Percentiles rank a stretch among this genome's conserved stretches.
Conservation (phyloP, 1,139 yeast species). For the Diutina scorzettiae region DNA sequence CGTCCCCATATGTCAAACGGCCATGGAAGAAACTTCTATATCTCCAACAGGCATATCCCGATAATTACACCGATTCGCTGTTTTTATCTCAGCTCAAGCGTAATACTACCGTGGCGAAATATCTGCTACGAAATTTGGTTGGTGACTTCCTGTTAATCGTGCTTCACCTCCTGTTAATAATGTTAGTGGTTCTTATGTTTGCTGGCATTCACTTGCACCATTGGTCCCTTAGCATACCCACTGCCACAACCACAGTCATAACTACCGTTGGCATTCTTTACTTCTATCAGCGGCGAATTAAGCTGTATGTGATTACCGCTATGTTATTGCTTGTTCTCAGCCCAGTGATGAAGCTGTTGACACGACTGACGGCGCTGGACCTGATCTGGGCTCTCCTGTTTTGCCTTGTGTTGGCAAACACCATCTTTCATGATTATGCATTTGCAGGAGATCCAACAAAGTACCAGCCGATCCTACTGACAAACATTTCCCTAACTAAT, state of each 20-base stretch:
- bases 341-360: conserved; percentile 81
- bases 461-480: conserved; percentile 56
- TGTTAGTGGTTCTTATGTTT: conserved; percentile 51
- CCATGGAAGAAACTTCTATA: conserved; percentile 84
- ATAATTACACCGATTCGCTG: conserved; percentile 74
- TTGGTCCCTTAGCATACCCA: conserved; percentile 34
- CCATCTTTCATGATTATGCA: conserved; percentile 57
- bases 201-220: conserved; percentile 37
- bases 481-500: conserved; percentile 74
- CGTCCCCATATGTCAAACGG: conserved; percentile 3
- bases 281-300: conserved; percentile 16
- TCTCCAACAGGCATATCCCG: conserved; percentile 80
- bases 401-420: conserved; percentile 59
- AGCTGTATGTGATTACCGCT: conserved; percentile 57
- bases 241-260: conserved; percentile 16
- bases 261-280: conserved; percentile 19
- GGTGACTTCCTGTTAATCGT: conserved; percentile 62
- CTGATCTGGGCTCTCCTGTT: conserved; percentile 90
- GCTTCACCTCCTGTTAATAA: conserved; percentile 50
- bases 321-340: conserved; percentile 67
- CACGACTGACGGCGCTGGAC: conserved; percentile 83
- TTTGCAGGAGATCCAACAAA: conserved; percentile 15
- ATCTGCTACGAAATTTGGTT: conserved; percentile 50
- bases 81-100: conserved; percentile 70
- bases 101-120: conserved; percentile 61